Evolutionary conservation across 2,329 filamentous ascomycete species (phyloP).

Genomic region (Eurotiales sp.): DNA sequence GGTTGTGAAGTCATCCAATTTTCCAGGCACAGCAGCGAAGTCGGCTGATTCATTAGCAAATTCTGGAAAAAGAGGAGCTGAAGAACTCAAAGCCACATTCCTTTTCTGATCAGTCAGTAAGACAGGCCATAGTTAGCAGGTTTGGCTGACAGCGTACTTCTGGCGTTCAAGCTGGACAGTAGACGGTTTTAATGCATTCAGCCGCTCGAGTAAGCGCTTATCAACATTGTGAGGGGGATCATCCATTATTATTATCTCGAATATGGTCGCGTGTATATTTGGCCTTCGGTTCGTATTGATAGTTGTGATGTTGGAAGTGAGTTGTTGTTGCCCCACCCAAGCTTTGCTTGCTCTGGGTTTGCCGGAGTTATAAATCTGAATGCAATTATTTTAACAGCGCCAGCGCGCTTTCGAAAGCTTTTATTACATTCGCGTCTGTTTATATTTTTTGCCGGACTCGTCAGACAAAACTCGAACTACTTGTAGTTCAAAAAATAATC

Average conservation of each 20-base stretch:
- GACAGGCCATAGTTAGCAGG: neutral
- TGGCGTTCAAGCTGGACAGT: constrained; percentile 27
- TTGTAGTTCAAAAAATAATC: constrained; percentile 15
- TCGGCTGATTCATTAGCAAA: neutral
- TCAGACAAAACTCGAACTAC: constrained; percentile 8
- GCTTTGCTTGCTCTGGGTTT: neutral
- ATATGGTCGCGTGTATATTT: too few relatives aligned
- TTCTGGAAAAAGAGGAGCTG: neutral
- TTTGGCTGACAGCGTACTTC: constrained; percentile 20
- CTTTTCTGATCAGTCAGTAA: constrained; percentile 5
- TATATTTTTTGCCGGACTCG: neutral
- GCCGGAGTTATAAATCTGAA: neutral
- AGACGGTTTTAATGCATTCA: constrained; percentile 33
- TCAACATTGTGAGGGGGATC: constrained; percentile 22
- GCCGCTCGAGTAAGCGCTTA: constrained; percentile 26
- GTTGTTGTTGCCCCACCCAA: constrained; percentile 13
- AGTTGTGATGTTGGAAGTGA: too few relatives aligned
- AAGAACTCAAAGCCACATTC: constrained; percentile 3
- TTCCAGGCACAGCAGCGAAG: neutral
- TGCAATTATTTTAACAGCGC: constrained; percentile 33
- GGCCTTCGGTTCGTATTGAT: too few relatives aligned
- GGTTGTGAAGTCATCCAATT: neutral
- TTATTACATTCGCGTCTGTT: constrained; percentile 42
- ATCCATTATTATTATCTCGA: constrained; percentile 16
- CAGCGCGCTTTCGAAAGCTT: constrained; percentile 47